phyloP scores from a whole-genome alignment of 1,139 yeast genomes.

The Geotrichum bryndzae region DNA sequence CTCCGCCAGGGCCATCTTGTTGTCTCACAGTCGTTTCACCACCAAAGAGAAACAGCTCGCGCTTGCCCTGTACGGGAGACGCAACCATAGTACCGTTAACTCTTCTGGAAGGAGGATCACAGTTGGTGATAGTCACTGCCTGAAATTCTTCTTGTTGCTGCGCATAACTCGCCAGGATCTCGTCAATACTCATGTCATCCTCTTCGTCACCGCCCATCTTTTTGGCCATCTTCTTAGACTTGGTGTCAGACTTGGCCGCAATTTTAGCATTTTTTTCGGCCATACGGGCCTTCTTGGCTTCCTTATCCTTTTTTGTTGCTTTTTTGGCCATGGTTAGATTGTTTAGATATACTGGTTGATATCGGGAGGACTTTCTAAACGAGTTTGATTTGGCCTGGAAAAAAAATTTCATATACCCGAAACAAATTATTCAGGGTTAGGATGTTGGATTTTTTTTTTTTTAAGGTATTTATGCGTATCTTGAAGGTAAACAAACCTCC shows the following conservation, averaged over 20 bases:
- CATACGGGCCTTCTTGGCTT: conserved; percentile 82
- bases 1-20: conserved; percentile 12
- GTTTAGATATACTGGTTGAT: background rate
- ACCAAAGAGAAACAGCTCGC: conserved; percentile 79
- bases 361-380: background rate
- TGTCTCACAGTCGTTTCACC: conserved; percentile 57
- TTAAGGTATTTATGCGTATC: background rate
- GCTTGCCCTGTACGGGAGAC: conserved; percentile 67
- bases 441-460: background rate
- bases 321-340: conserved; percentile 64
- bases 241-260: conserved; percentile 62
- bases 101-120: conserved; percentile 58
- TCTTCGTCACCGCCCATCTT: conserved; percentile 73
- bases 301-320: conserved; percentile 82
- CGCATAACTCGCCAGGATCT: conserved; percentile 70
- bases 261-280: conserved; percentile 81
- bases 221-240: conserved; percentile 67
- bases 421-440: background rate
- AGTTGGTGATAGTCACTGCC: conserved; percentile 56
- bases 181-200: conserved; percentile 85
- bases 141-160: conserved; percentile 66
- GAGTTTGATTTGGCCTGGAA: background rate
- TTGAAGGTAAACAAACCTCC: background rate
- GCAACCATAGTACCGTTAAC: conserved; percentile 71
- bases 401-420: background rate